Evolutionary conservation across 768 basidiomycete species (phyloP).

Genomic region (Lentinula lateritia): DNA sequence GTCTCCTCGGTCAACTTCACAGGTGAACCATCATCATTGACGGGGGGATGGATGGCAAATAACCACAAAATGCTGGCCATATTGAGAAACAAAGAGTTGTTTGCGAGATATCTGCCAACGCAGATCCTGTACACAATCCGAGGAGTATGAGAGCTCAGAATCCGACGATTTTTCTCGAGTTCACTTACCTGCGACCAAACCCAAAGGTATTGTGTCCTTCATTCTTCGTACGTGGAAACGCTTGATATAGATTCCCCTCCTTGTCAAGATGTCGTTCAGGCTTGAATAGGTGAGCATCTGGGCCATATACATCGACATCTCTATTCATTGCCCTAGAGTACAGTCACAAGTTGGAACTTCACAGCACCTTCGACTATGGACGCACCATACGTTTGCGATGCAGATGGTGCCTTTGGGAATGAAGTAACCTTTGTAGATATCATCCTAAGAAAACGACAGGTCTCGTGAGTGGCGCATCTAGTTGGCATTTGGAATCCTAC

Average conservation of each 20-base stretch:
- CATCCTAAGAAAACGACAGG: not conserved
- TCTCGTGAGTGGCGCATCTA: not conserved
- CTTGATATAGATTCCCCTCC: not conserved
- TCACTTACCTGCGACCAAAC: conserved; percentile 18
- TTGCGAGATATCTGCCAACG: conserved; percentile 23
- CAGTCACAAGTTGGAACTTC: not conserved
- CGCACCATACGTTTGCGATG: not conserved
- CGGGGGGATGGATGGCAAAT: not conserved
- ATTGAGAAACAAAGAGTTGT: conserved; percentile 21
- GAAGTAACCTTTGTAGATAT: conserved; percentile 1
- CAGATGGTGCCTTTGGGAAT: not conserved
- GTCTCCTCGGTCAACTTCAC: not conserved
- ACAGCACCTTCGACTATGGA: not conserved
- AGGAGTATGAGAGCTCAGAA: not conserved
- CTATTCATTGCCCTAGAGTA: not conserved
- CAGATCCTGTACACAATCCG: conserved; percentile 14
- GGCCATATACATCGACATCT: not conserved
- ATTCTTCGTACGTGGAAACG: not conserved
- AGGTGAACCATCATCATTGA: not conserved
- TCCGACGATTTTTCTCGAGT: too few species aligned
- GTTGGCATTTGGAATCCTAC: not conserved
- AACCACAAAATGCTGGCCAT: conserved; percentile 24
- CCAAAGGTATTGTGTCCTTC: conserved; percentile 11
- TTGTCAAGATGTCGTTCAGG: conserved; percentile 3
- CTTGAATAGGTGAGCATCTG: not conserved